Base-by-base conservation (phyloP, 139 green algal species). In the Coccomyxa sp. region DNA sequence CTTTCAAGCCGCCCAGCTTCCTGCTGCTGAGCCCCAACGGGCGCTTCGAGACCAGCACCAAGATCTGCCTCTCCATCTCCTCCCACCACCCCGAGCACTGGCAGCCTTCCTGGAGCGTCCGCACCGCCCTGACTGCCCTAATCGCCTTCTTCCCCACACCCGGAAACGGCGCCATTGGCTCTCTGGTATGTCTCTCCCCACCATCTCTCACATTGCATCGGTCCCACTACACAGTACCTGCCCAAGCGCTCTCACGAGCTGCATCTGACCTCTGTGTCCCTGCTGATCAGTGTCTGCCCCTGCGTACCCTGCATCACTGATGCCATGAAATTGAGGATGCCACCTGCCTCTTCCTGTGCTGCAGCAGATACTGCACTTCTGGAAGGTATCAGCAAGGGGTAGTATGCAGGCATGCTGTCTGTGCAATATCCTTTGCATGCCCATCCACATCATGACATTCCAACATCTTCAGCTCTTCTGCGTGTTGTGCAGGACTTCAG, bases 1-100 rank as follows among this genome's bases (percentile, higher is more conserved):
- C 97, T 1, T 98, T 99, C 86, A 98, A 98, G 82, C 97, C 97
- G 14, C 97, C 97, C 6, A 88, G 90, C 0, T 99, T 99, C 86
- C 87, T 95, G 71, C 94, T 99, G 88, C 88, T 98, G 36, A 96
- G 95, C 16, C 93, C 94, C 29, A 97, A 87, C 69, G 97, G 97
- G 2, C 85, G 97, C 27, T 99, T 98, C 83, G 93, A 98, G 81
- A 92, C 88, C 2, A 82, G 83, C 29, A 78, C 85, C 12, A 95
- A 92, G 44, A 97, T 99, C 71, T 99, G 96, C 85, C 84, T 99
- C 12, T 97, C 90, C 78, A 99, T 99, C 78, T 98, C 94, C 35
- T 91, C 85, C 0, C 91, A 98, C 82, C 97, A 99, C 82, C 96
- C 96, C 9, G 96, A 99, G 88, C 91, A 96, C 76, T 99, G 97